These are phyloP conservation scores for Pleurotus cornucopiae DNA, from an alignment of 768 basidiomycete genomes.

Conservation along the genomic window DNA sequence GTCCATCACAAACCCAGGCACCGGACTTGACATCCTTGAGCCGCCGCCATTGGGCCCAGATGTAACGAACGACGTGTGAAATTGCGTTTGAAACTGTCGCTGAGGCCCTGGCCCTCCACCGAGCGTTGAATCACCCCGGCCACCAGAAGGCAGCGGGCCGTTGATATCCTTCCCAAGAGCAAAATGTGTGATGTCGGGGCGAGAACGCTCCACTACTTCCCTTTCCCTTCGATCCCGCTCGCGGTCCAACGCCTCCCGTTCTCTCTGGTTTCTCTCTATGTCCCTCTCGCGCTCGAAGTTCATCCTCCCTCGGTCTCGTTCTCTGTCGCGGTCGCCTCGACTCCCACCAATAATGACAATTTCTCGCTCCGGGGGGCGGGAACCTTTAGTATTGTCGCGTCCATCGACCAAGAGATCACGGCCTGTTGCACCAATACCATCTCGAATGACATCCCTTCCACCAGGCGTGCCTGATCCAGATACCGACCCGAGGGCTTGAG, in stretches of 20 bases:
- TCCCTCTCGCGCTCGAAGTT: conserved; percentile 11
- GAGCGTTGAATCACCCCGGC: background rate
- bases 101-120: conserved; percentile 15
- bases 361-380: background rate
- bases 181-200: background rate
- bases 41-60: conserved; percentile 11
- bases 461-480: background rate
- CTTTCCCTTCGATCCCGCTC: conserved; percentile 8
- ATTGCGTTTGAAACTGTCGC: conserved; percentile 25
- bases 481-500: background rate
- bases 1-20: background rate
- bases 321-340: conserved; percentile 11
- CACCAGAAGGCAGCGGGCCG: background rate
- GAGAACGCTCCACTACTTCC: background rate
- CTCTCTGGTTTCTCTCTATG: conserved; percentile 6
- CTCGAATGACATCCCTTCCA: background rate
- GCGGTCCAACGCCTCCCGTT: conserved; percentile 10
- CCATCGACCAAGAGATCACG: background rate
- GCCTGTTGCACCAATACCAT: background rate
- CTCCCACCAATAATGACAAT: conserved; percentile 3
- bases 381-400: background rate
- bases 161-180: background rate
- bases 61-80: conserved; percentile 26
- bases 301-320: background rate
- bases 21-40: background rate